Conservation (phyloP, 2,329 filamentous ascomycete species). For the Macrophomina pseudophaseolina region DNA sequence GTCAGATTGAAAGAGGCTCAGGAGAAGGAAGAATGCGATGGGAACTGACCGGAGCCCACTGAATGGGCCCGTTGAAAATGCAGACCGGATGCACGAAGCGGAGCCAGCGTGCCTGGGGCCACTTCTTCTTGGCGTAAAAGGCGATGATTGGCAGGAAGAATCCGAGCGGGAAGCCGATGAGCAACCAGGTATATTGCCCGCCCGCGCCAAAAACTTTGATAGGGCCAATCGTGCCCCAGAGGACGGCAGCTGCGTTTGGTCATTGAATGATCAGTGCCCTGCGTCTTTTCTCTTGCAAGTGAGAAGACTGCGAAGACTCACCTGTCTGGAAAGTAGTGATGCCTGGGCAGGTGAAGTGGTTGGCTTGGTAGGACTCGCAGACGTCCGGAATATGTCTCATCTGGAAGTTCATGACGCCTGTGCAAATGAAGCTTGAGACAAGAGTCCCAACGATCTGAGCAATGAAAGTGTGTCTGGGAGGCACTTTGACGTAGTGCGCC, state of each 20-base stretch:
- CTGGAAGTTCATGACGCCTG: constrained; percentile 66
- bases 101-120: constrained; percentile 56
- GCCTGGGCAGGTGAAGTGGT: constrained; percentile 61
- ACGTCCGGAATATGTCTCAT: constrained; percentile 64
- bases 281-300: neutral
- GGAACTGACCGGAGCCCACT: constrained; percentile 26
- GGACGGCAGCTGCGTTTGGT: constrained; percentile 52
- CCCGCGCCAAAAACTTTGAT: constrained; percentile 69
- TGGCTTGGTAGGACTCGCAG: constrained; percentile 53
- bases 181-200: constrained; percentile 73
- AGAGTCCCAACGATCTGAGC: constrained; percentile 69
- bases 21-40: constrained; percentile 25
- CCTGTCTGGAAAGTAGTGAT: constrained; percentile 68
- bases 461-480: constrained; percentile 69
- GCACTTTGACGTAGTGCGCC: constrained; percentile 61
- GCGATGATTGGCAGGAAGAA: constrained; percentile 61
- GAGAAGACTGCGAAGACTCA: neutral
- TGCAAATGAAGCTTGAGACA: constrained; percentile 69
- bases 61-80: constrained; percentile 25
- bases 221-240: constrained; percentile 73
- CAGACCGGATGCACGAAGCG: constrained; percentile 39
- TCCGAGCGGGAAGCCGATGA: constrained; percentile 50
- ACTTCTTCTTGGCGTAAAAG: constrained; percentile 58
- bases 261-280: neutral
- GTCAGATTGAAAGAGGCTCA: constrained; percentile 16